Evolutionary conservation across 1,139 yeast genomes (phyloP).

Genomic region (Scheffersomyces stambukii): DNA sequence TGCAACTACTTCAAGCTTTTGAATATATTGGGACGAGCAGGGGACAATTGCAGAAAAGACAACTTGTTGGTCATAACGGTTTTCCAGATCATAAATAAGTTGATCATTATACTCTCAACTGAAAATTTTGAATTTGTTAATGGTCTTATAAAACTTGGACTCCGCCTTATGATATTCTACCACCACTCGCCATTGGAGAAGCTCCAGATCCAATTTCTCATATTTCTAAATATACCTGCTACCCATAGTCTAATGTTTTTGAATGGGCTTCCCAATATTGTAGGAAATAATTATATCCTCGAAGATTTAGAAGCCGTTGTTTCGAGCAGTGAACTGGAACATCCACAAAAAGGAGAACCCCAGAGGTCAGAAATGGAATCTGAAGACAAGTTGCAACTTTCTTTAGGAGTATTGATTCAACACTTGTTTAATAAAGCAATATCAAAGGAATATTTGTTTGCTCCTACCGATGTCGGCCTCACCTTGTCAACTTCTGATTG

Average conservation of each 20-base stretch:
- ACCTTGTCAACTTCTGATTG: constrained; percentile 4
- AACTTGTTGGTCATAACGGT: constrained; percentile 18
- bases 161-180: constrained; percentile 22
- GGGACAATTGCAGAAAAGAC: constrained; percentile 19
- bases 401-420: constrained; percentile 20
- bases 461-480: constrained; percentile 17
- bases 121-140: constrained; percentile 27
- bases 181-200: constrained; percentile 28
- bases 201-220: constrained; percentile 28
- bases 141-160: constrained; percentile 28
- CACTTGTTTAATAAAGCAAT: constrained; percentile 15
- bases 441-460: constrained; percentile 16
- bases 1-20: constrained; percentile 20
- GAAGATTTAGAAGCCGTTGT: constrained; percentile 4
- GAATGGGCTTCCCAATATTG: constrained; percentile 9
- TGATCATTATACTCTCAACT: constrained; percentile 27
- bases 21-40: constrained; percentile 17
- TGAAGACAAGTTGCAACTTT: no score
- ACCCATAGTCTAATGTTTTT: constrained; percentile 14
- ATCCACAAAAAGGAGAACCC: constrained; percentile 2
- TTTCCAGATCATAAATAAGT: constrained; percentile 35
- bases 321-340: not conserved
- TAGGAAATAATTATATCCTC: constrained; percentile 7
- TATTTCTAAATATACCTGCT: constrained; percentile 32
- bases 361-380: constrained; percentile 14